Conservation (phyloP, 768 basidiomycete species). For the Lentinula detonsa region DNA sequence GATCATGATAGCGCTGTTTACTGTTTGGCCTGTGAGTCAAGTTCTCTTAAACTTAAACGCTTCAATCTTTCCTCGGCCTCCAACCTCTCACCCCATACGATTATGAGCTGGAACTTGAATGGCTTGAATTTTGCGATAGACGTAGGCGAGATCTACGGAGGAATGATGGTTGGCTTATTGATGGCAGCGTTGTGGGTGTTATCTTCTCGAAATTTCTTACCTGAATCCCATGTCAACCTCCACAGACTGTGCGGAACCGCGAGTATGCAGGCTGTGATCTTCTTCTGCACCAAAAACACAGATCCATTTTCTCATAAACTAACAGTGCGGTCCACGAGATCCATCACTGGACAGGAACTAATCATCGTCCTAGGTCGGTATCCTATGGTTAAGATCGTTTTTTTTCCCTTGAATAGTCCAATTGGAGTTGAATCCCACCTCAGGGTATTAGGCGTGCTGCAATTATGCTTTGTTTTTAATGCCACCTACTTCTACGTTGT, state of each 20-base stretch:
- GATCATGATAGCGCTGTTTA: no score
- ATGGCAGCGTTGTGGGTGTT: not conserved
- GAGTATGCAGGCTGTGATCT: not conserved
- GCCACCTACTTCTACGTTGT: constrained; percentile 4
- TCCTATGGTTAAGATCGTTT: not conserved
- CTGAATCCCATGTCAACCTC: not conserved
- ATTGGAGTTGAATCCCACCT: not conserved
- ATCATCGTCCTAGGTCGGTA: not conserved
- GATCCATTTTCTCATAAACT: not conserved
- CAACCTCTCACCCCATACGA: not conserved
- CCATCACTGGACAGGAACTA: not conserved
- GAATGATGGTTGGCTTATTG: constrained; percentile 3
- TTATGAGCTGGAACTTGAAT: not conserved
- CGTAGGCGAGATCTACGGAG: not conserved
- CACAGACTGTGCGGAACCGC: not conserved
- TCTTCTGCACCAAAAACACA: not conserved
- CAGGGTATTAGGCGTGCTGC: not conserved
- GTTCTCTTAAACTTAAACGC: no score
- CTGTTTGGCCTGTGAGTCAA: no score
- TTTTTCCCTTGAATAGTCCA: not conserved
- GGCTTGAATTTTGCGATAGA: not conserved
- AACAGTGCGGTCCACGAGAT: not conserved
- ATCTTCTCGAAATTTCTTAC: not conserved
- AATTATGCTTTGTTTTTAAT: constrained; percentile 2
- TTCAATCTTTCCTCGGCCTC: not conserved